Conservation (phyloP, 345 rosid species). For the Eucalyptus decipiens region DNA sequence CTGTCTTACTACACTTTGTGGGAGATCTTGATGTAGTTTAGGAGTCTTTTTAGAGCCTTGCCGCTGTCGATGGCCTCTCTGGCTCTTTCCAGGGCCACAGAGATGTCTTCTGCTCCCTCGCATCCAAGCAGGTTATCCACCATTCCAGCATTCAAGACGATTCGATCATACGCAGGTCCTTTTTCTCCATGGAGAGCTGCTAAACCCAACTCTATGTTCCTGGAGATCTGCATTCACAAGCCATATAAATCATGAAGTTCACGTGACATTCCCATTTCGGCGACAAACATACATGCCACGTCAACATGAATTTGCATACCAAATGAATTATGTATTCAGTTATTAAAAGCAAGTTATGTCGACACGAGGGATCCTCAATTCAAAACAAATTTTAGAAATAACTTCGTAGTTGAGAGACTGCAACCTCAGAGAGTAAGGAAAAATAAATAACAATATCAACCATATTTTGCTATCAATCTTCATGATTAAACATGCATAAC, state of each 20-base stretch:
- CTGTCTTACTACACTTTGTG: constrained; percentile 20
- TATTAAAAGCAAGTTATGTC: not conserved
- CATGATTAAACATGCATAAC: not conserved
- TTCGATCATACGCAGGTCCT: constrained; percentile 89
- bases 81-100: constrained; percentile 67
- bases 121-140: constrained; percentile 88
- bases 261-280: not conserved
- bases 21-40: constrained; percentile 74
- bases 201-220: constrained; percentile 82
- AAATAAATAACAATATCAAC: not conserved
- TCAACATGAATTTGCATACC: not conserved
- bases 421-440: not conserved
- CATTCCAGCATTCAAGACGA: constrained; percentile 81
- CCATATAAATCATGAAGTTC: not conserved
- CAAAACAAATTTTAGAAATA: not conserved
- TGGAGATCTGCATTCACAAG: constrained; percentile 29
- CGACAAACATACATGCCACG: not conserved
- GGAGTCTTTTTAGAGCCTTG: constrained; percentile 56
- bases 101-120: constrained; percentile 64
- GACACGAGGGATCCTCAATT: not conserved
- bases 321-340: not conserved
- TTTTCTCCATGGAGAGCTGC: constrained; percentile 68
- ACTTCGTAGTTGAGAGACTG: not conserved
- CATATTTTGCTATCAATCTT: not conserved
- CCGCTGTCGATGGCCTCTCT: constrained; percentile 93